Evolutionary conservation across 2,329 filamentous ascomycete species (phyloP), one percentile per base, ranked within the genome.

Genomic region (Akanthomyces muscarius): DNA sequence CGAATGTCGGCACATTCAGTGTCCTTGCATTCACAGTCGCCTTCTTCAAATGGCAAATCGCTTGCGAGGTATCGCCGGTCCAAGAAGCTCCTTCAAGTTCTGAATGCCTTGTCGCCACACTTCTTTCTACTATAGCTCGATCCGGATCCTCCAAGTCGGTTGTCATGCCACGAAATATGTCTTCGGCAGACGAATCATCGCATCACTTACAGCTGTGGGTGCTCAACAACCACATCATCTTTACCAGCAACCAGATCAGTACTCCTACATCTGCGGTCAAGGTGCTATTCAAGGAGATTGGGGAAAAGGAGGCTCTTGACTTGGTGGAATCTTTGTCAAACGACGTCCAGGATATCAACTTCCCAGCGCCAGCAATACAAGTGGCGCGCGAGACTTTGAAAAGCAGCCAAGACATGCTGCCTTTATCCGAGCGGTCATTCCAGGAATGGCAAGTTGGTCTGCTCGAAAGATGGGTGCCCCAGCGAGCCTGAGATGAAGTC

Each of bases 371-470:
- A 5, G 78, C 84, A 5, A 83, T 88, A 33, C 63, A 71, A 5
- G 75, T 76, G 36, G 72, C 88, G 7, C 67, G 72, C 1, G 65
- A 69, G 6, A 74, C 72, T 11, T 74, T 92, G 30, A 70, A 76
- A 13, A 70, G 69, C 8, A 86, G 82, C 66, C 83, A 80, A 42
- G 48, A 65, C 3, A 69, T 86, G 18, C 71, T 91, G 10, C 88
- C 89, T 1, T 70, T 67, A 0, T 76, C 76, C 10, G 84, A 88
- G 64, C 79, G 85, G 62, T 75, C 68, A 33, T 89, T 90, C 67
- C 80, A 84, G 70, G 83, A 81, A n/a, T 92, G 88, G 88, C 80
- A 81, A 30, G 86, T 91, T 5, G 87, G 86, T 2, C 71, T 91
- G 21, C 70, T 91, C 64, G 80, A 82, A 50, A 70, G 74, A 56